phyloP scores from a whole-genome alignment of 78 protist species.

The Dictyostelium purpureum region DNA sequence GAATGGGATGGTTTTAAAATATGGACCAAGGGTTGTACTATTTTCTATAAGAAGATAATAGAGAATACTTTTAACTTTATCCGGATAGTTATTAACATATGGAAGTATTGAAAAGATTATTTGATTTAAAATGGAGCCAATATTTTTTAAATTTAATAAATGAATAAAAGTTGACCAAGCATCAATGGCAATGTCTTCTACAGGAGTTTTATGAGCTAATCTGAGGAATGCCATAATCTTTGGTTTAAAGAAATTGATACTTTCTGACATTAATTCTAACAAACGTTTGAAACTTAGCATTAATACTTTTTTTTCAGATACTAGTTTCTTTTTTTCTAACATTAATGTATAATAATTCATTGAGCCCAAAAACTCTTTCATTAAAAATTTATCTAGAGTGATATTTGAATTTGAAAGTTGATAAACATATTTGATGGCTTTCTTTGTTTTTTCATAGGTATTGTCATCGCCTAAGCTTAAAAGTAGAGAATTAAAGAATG shows the following conservation, averaged over 20 bases:
- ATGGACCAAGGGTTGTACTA: background rate
- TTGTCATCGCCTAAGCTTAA: slow-evolving; percentile 8
- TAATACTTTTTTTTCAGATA: slow-evolving; percentile 16
- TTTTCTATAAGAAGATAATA: slow-evolving; percentile 47
- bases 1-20: slow-evolving; percentile 57
- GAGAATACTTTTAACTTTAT: slow-evolving; percentile 1
- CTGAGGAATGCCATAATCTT: slow-evolving; percentile 75
- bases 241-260: slow-evolving; percentile 41
- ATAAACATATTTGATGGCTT: background rate
- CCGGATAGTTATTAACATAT: background rate
- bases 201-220: slow-evolving; percentile 27
- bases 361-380: slow-evolving; percentile 29
- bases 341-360: slow-evolving; percentile 52
- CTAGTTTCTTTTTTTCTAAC: slow-evolving; percentile 1
- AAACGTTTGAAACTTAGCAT: background rate
- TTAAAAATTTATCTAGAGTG: background rate
- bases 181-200: slow-evolving; percentile 31
- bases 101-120: slow-evolving; percentile 29
- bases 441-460: background rate
- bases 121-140: slow-evolving; percentile 69
- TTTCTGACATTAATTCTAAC: background rate
- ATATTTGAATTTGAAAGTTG: background rate
- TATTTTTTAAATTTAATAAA: slow-evolving; percentile 1
- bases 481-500: background rate
- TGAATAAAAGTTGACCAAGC: slow-evolving; percentile 56